Conservation (phyloP, 306 rosid species). For the Pyrus bretschneideri region DNA sequence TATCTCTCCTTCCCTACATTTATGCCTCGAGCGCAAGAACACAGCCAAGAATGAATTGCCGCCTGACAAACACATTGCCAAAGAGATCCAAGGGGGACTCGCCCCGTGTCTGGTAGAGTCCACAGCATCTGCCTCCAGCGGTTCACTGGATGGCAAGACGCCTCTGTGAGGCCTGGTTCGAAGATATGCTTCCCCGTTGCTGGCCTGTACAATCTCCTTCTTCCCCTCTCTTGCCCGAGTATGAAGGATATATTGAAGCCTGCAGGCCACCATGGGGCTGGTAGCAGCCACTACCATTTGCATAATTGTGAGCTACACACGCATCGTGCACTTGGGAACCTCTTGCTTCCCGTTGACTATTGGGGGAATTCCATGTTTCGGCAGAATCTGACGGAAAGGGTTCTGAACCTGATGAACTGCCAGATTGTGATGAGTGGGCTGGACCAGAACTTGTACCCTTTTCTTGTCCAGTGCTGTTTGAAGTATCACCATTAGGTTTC, state of each 20-base stretch:
- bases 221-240: conserved; percentile 55
- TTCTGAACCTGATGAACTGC: conserved; percentile 81
- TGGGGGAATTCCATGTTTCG: conserved; percentile 72
- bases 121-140: conserved; percentile 34
- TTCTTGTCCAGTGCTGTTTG: conserved; percentile 37
- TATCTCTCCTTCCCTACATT: conserved; percentile 37
- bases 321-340: conserved; percentile 22
- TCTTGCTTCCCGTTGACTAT: conserved; percentile 45
- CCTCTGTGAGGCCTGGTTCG: conserved; percentile 55
- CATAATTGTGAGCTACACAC: conserved; percentile 30
- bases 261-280: conserved; percentile 42
- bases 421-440: conserved; percentile 60
- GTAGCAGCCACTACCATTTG: conserved; percentile 44
- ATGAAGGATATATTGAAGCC: conserved; percentile 44
- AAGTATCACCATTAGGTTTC: conserved; percentile 41
- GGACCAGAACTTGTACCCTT: conserved; percentile 55
- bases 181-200: conserved; percentile 50
- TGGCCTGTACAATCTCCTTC: conserved; percentile 66
- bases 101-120: conserved; percentile 17
- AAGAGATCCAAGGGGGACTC: conserved; percentile 40
- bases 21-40: conserved; percentile 47
- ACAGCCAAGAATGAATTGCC: conserved; percentile 99
- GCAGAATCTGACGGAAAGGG: conserved; percentile 57
- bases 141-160: conserved; percentile 72
- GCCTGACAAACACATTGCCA: conserved; percentile 56